phyloP scores from a whole-genome alignment of 768 basidiomycete genomes.

The Leccinellum luteum region DNA sequence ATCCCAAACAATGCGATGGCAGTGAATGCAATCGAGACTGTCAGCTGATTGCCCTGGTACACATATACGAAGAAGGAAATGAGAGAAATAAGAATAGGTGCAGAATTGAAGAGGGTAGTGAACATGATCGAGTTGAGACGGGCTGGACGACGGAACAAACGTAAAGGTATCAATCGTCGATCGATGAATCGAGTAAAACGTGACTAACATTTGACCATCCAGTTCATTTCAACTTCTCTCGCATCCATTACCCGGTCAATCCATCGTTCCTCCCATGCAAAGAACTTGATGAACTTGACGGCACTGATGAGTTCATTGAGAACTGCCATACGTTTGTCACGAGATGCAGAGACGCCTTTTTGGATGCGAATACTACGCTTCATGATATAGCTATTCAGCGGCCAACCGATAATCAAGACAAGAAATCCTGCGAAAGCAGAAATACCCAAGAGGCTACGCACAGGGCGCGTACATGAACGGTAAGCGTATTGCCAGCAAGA shows the following conservation, averaged over 20 bases:
- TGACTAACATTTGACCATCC: slow-evolving; percentile 66
- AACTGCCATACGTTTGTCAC: slow-evolving; percentile 44
- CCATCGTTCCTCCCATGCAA: slow-evolving; percentile 45
- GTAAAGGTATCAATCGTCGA: slow-evolving; percentile 1
- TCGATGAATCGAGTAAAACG: background rate
- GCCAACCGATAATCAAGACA: slow-evolving; percentile 38
- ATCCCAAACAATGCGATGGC: slow-evolving; percentile 83
- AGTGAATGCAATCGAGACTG: slow-evolving; percentile 84
- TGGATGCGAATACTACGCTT: slow-evolving; percentile 37
- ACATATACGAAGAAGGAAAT: slow-evolving; percentile 77
- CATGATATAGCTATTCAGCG: slow-evolving; percentile 40
- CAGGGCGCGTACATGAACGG: slow-evolving; percentile 40
- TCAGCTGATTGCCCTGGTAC: slow-evolving; percentile 67
- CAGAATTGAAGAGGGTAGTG: slow-evolving; percentile 65
- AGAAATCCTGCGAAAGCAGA: slow-evolving; percentile 46
- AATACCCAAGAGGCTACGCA: slow-evolving; percentile 48
- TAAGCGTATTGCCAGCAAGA: background rate
- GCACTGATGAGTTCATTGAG: slow-evolving; percentile 45
- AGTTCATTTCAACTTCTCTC: slow-evolving; percentile 66
- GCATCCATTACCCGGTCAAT: slow-evolving; percentile 42
- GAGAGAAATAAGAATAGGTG: slow-evolving; percentile 79
- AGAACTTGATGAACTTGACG: slow-evolving; percentile 43
- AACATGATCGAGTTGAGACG: slow-evolving; percentile 75
- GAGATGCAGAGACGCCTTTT: slow-evolving; percentile 31
- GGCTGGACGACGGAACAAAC: slow-evolving; percentile 34